Evolutionary conservation across 345 rosid genomes (phyloP).

Genomic region (Trapa bicornis): DNA sequence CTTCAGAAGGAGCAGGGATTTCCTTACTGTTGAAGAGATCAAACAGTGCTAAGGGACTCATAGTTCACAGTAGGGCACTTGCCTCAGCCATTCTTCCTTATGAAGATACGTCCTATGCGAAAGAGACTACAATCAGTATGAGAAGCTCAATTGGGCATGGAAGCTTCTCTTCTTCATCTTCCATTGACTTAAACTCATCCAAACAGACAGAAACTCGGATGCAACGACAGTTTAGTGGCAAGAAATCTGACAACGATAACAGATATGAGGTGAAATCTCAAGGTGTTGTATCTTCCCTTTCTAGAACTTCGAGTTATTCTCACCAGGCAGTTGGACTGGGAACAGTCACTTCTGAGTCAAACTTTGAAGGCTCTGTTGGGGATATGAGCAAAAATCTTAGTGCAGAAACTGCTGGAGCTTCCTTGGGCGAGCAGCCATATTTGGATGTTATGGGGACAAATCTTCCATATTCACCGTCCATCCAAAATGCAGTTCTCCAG

Average conservation of each 20-base stretch:
- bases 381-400: slow-evolving; percentile 5
- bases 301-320: slow-evolving; percentile 42
- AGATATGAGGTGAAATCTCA: slow-evolving; percentile 54
- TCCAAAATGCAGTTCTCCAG: slow-evolving; percentile 9
- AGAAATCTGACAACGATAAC: slow-evolving; percentile 57
- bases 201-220: slow-evolving; percentile 51
- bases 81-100: slow-evolving; percentile 45
- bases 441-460: slow-evolving; percentile 24
- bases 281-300: slow-evolving; percentile 39
- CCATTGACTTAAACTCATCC: slow-evolving; percentile 58
- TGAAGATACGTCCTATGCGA: slow-evolving; percentile 58
- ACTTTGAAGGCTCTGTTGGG: slow-evolving; percentile 15
- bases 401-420: slow-evolving; percentile 24
- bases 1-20: slow-evolving; percentile 40
- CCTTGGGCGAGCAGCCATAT: slow-evolving; percentile 21
- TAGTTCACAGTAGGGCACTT: slow-evolving; percentile 53
- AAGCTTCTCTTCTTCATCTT: slow-evolving; percentile 73
- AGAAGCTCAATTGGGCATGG: slow-evolving; percentile 77
- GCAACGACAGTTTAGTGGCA: slow-evolving; percentile 58
- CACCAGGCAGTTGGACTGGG: slow-evolving; percentile 44
- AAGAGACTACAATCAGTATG: slow-evolving; percentile 55
- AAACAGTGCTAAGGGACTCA: slow-evolving; percentile 63
- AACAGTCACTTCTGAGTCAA: slow-evolving; percentile 32
- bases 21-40: slow-evolving; percentile 75
- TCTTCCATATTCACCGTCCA: slow-evolving; percentile 15